A percentile compares a stretch with the other conserved stretches of the same genome.
Conservation (phyloP, 1,284 basidiomycete species). For the Earliella scabrosa region DNA sequence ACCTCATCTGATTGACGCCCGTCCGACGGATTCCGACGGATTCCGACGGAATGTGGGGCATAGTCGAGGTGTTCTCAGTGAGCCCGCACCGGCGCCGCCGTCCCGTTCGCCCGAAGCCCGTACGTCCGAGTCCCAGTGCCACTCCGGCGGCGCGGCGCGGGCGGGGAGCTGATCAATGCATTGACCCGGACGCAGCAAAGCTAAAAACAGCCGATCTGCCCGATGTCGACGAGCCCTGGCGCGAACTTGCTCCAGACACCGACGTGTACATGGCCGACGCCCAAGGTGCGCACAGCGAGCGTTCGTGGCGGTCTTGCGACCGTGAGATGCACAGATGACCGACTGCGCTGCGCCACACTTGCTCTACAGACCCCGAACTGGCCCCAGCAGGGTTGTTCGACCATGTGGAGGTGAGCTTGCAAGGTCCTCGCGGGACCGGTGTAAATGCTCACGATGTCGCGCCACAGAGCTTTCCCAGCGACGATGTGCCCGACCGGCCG, state of each 20-base stretch:
- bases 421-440: no score
- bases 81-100: constrained; percentile 7
- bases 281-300: constrained; percentile 19
- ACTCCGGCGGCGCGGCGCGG: constrained; percentile 7
- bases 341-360: background rate
- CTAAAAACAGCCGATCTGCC: constrained; percentile 23
- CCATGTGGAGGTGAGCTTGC: constrained; percentile 21
- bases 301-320: background rate
- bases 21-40: no score
- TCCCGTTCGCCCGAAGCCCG: constrained; percentile 27
- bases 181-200: constrained; percentile 22
- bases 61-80: background rate
- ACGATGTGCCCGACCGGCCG: constrained; percentile 44
- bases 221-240: constrained; percentile 18
- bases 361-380: constrained; percentile 8
- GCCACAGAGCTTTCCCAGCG: constrained; percentile 17
- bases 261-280: constrained; percentile 15
- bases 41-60: no score
- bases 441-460: background rate
- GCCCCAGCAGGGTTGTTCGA: constrained; percentile 23
- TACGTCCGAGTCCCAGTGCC: no score
- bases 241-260: background rate
- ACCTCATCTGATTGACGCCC: no score
- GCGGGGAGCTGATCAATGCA: constrained; percentile 1
- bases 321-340: background rate